A percentile compares a stretch with the other conserved stretches of the same genome.
These are phyloP conservation scores for Emmonsiellopsis sp. DNA, from an alignment of 2,329 filamentous ascomycete genomes.

Conservation along the genomic window DNA sequence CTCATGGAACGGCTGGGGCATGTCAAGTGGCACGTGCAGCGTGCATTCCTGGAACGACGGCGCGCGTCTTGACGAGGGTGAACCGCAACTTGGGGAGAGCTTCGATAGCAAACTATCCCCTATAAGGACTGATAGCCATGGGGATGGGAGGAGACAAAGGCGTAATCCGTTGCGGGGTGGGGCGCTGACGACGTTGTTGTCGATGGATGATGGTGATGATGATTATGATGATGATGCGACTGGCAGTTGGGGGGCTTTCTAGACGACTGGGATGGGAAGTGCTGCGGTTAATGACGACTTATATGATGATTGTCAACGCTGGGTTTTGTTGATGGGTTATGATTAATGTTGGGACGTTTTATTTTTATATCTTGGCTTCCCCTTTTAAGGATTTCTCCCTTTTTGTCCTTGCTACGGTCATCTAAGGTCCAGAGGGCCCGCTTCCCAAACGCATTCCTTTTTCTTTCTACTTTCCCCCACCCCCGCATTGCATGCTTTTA, in stretches of 20 bases:
- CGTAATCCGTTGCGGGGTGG: neutral
- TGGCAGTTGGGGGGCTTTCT: neutral
- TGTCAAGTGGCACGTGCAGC: conserved; percentile 64
- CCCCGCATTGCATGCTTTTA: no score
- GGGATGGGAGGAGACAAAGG: neutral
- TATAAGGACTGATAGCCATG: neutral
- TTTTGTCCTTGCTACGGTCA: no score
- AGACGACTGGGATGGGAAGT: no score
- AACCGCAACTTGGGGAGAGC: conserved; percentile 5
- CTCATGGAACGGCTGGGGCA: conserved; percentile 70
- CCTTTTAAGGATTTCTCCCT: no score
- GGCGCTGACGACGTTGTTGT: neutral
- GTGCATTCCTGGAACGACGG: conserved; percentile 67
- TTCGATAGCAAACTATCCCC: conserved; percentile 9
- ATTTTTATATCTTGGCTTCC: no score
- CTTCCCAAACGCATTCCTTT: no score
- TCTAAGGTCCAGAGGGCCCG: no score
- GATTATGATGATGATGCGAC: neutral
- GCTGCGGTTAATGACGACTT: no score
- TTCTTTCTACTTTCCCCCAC: no score
- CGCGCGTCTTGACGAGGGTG: conserved; percentile 10
- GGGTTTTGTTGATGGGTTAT: no score
- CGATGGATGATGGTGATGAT: neutral
- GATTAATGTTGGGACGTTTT: no score
- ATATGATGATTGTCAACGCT: no score